phyloP scores from a whole-genome alignment of 495 filamentous ascomycete species.

The Hyaloscypha variabilis region DNA sequence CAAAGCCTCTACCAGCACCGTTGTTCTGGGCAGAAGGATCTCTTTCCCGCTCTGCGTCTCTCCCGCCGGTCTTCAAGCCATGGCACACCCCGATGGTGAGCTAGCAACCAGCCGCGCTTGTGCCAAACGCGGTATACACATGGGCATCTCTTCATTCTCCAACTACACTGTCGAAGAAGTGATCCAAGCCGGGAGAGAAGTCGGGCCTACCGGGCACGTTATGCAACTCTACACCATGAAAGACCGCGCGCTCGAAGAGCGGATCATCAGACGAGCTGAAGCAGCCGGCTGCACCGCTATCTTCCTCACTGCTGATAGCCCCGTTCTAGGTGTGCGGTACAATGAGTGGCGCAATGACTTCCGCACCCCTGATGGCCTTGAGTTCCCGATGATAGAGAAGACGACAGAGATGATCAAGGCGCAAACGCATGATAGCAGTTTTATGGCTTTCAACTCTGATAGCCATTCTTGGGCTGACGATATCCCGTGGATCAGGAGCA shows the following conservation, averaged over 20 bases:
- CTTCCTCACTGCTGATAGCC: slow-evolving; percentile 67
- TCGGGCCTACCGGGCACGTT: slow-evolving; percentile 52
- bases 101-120: slow-evolving; percentile 54
- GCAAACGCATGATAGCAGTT: slow-evolving; percentile 34
- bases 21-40: slow-evolving; percentile 62
- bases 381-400: slow-evolving; percentile 12
- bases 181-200: slow-evolving; percentile 26
- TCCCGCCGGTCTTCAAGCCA: slow-evolving; percentile 59
- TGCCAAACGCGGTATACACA: slow-evolving; percentile 48
- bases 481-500: slow-evolving; percentile 52
- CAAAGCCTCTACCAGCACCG: slow-evolving; percentile 51
- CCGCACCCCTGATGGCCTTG: slow-evolving; percentile 19
- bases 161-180: slow-evolving; percentile 42
- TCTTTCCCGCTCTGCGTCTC: slow-evolving; percentile 60
- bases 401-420: slow-evolving; percentile 12
- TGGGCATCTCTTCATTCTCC: slow-evolving; percentile 51
- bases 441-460: slow-evolving; percentile 37
- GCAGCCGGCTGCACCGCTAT: slow-evolving; percentile 63
- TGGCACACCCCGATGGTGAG: slow-evolving; percentile 59
- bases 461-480: slow-evolving; percentile 47
- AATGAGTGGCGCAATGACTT: slow-evolving; percentile 42
- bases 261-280: slow-evolving; percentile 56
- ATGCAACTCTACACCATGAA: slow-evolving; percentile 83
- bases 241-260: slow-evolving; percentile 63
- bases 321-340: slow-evolving; percentile 60